Evolutionary conservation across 2,329 filamentous ascomycete species (phyloP).

Genomic region (Clarireedia sp.): DNA sequence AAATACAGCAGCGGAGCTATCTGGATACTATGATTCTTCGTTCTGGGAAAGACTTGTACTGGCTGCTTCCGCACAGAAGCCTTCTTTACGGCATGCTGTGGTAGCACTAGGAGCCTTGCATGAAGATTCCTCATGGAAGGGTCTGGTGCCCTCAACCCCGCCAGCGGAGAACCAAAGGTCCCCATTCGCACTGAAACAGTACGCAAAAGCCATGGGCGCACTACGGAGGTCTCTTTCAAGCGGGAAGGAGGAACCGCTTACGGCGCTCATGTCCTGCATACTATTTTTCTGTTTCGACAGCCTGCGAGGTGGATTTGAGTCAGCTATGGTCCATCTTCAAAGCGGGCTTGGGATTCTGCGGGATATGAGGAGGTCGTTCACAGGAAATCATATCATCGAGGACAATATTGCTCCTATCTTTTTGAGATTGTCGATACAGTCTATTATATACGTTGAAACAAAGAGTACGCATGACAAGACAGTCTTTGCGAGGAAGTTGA

Average conservation of each 20-base stretch:
- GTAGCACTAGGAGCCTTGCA: too few relatives aligned
- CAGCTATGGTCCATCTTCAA: constrained; percentile 25
- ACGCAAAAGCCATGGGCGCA: too few relatives aligned
- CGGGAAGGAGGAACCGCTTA: constrained; percentile 12
- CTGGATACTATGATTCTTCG: constrained; percentile 16
- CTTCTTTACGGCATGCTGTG: too few relatives aligned
- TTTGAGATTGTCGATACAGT: constrained; percentile 21
- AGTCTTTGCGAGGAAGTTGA: constrained; percentile 17
- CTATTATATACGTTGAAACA: constrained; percentile 27
- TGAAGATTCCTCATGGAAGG: too few relatives aligned
- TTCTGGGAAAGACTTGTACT: background rate
- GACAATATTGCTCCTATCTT: constrained; percentile 23
- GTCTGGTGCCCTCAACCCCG: too few relatives aligned
- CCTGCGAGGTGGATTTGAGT: constrained; percentile 22
- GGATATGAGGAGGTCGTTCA: constrained; percentile 12
- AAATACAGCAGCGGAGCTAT: constrained; percentile 19
- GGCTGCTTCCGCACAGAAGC: background rate
- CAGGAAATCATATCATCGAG: constrained; percentile 16
- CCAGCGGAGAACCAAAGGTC: too few relatives aligned
- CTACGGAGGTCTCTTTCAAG: background rate
- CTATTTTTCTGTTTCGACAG: constrained; percentile 24
- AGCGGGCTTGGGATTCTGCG: constrained; percentile 24
- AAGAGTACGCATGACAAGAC: constrained; percentile 13
- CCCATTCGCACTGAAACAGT: too few relatives aligned
- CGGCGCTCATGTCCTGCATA: constrained; percentile 20